phyloP scores from a whole-genome alignment of 257 asterid genomes.

The Jaltomata sinuosa region DNA sequence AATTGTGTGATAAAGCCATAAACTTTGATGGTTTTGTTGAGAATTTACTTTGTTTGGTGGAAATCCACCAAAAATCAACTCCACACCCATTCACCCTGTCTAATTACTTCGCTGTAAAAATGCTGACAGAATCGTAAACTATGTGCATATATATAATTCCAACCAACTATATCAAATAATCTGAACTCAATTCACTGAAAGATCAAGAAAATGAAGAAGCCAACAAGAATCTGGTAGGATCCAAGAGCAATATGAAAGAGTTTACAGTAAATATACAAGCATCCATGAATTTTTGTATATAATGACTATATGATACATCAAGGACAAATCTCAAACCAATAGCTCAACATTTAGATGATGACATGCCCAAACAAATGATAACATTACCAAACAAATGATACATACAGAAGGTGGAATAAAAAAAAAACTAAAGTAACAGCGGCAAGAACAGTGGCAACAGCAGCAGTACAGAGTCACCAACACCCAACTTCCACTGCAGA shows the following conservation, averaged over 20 bases:
- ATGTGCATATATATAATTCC: background rate
- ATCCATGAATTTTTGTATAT: slow-evolving; percentile 4
- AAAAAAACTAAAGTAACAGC: slow-evolving; percentile 12
- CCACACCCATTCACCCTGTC: background rate
- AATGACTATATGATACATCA: slow-evolving; percentile 22
- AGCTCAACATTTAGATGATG: slow-evolving; percentile 17
- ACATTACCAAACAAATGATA: slow-evolving; percentile 34
- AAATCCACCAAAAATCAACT: no score
- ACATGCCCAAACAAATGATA: slow-evolving; percentile 23
- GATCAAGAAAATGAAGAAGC: background rate
- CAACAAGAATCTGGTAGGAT: background rate
- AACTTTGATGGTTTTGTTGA: no score
- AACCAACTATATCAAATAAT: background rate
- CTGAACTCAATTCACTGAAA: background rate
- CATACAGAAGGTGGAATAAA: slow-evolving; percentile 25
- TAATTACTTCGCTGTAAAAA: background rate
- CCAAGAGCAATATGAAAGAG: background rate
- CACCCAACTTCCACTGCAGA: slow-evolving; percentile 11
- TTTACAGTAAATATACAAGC: background rate
- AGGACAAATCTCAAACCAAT: slow-evolving; percentile 9
- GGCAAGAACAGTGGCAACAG: slow-evolving; percentile 23
- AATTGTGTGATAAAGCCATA: no score
- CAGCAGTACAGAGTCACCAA: slow-evolving; percentile 11
- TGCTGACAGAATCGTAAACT: background rate
- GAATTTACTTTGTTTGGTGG: no score